Evolutionary conservation across 2,329 filamentous ascomycete genomes (phyloP), one percentile per base, ranked within the genome.

Genomic region (Trichothecium roseum): DNA sequence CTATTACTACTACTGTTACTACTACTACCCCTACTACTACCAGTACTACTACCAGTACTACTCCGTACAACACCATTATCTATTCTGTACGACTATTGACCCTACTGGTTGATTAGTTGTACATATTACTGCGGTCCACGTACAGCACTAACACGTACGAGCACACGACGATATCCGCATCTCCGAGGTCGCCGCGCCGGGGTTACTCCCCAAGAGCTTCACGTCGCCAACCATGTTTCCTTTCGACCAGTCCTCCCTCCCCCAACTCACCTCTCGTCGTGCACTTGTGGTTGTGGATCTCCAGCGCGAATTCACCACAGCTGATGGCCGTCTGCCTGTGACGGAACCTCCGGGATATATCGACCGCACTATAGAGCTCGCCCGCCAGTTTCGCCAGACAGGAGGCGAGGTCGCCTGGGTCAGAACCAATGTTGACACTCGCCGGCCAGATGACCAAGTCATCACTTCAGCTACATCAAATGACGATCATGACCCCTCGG

Each of bases 261-360:
- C 76, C 9, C 60, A 69, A 33, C 57, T 81, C 35, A 63, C 59
- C 20, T 74, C 74, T 8, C 68, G 76, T 35, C 74, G 73, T 59
- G 89, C 85, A 1, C 68, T 98, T 30, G 65, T 96, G 15, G 63
- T 93, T 14, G 69, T 95, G 43, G 89, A 94, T 50, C 74, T 94
- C 26, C 91, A 96, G 52, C 86, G 93, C 48, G 89, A 95, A 55
- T 94, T 96, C 50, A 62, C 93, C 39, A 68, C 75, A 6, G 60
- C 73, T 2, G 68, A 75, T 34, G 82, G 84, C 37, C 72, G 77
- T 18, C 59, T 95, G 15, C 71, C 77, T 10, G 74, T 88, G 34
- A 63, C 64, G 26, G 69, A 74, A 30, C 75, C 78, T 3, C 58
- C 70, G 4, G 73, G 74, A 8, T 84, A 88, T 42, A 55, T 91